phyloP scores from a whole-genome alignment of 1,284 basidiomycete genomes.

The Papiliotrema nemorosa region DNA sequence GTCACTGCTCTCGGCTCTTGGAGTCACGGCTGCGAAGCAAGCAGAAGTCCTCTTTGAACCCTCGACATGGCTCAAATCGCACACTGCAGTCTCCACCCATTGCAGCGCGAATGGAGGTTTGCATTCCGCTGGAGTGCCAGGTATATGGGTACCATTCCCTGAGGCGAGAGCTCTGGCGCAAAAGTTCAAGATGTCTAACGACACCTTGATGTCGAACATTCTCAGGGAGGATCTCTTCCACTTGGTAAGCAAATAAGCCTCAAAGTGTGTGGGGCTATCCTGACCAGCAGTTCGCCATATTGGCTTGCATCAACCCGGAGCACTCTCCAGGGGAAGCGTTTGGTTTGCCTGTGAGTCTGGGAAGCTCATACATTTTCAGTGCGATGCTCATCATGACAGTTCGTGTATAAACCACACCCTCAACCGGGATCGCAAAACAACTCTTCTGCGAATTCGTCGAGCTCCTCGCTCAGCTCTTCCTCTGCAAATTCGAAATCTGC shows the following conservation, averaged over 20 bases:
- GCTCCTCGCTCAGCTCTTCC: constrained; percentile 7
- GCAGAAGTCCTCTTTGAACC: constrained; percentile 28
- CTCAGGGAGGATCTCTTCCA: constrained; percentile 39
- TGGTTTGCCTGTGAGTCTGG: constrained; percentile 24
- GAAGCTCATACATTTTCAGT: background rate
- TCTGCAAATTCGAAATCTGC: constrained; percentile 29
- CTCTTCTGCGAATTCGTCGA: background rate
- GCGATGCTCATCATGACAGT: constrained; percentile 9
- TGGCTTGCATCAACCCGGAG: constrained; percentile 34
- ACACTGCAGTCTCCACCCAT: constrained; percentile 22
- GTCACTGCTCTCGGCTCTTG: constrained; percentile 34
- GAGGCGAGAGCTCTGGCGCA: constrained; percentile 34
- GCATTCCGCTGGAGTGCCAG: constrained; percentile 35
- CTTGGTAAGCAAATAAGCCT: constrained; percentile 13
- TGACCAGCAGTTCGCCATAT: constrained; percentile 25
- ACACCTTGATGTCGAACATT: constrained; percentile 25
- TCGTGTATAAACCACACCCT: background rate
- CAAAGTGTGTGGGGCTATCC: background rate
- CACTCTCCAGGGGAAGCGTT: constrained; percentile 34
- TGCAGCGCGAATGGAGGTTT: constrained; percentile 15
- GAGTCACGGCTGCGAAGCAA: constrained; percentile 23
- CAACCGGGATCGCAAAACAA: background rate
- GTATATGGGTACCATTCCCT: constrained; percentile 36
- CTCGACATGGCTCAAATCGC: constrained; percentile 21
- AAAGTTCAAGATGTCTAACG: constrained; percentile 18